Conservation (phyloP, 441 rosid species). For the Jatropha podagrica region DNA sequence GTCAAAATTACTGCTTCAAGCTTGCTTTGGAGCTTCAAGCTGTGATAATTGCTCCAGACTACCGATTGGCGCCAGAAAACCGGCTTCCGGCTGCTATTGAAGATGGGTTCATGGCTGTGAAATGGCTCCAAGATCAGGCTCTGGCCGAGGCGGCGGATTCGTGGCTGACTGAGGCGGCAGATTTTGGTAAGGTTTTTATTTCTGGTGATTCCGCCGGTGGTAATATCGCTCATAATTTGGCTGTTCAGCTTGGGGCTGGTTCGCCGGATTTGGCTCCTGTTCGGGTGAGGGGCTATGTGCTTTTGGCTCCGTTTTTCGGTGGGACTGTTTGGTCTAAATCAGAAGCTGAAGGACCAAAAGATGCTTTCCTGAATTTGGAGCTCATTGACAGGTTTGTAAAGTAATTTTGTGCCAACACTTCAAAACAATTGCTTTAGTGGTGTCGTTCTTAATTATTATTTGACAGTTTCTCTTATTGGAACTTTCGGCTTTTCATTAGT, state of each 20-base stretch:
- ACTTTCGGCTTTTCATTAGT: too few species aligned
- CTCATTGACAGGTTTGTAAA: constrained; percentile 55
- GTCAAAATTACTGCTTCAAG: constrained; percentile 56
- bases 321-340: constrained; percentile 45
- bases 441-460: too few species aligned
- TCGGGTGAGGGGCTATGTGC: constrained; percentile 46
- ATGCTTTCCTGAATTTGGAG: constrained; percentile 52
- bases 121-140: constrained; percentile 59
- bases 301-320: constrained; percentile 64
- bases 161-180: constrained; percentile 53
- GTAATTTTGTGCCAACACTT: too few species aligned
- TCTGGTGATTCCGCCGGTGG: constrained; percentile 64
- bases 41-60: constrained; percentile 51
- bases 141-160: constrained; percentile 34
- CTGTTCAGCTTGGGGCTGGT: constrained; percentile 37
- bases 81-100: constrained; percentile 61
- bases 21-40: constrained; percentile 53
- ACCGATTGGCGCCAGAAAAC: constrained; percentile 62
- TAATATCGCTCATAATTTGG: constrained; percentile 53
- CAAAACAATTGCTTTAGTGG: too few species aligned
- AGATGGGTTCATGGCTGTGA: constrained; percentile 49
- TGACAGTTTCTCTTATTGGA: too few species aligned
- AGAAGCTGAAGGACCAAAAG: constrained; percentile 59
- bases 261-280: constrained; percentile 46
- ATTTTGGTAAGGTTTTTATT: constrained; percentile 50